phyloP scores from a whole-genome alignment of 2,329 filamentous ascomycete species.

The Penicillium digitatum region DNA sequence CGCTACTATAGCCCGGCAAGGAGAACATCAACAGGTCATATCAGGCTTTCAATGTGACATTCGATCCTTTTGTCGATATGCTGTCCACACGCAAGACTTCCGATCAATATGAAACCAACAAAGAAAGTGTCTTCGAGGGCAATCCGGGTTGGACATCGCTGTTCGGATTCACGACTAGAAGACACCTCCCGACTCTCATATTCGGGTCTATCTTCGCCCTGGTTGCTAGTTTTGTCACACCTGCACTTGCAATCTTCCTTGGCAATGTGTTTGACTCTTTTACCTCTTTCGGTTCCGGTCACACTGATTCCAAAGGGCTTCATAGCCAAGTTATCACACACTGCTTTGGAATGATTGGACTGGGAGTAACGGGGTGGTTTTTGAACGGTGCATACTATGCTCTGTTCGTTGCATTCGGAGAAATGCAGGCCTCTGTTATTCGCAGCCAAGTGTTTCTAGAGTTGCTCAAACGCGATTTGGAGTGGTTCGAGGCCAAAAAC shows the following conservation, averaged over 20 bases:
- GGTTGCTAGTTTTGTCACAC: slow-evolving; percentile 59
- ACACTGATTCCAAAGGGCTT: slow-evolving; percentile 49
- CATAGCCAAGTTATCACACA: slow-evolving; percentile 55
- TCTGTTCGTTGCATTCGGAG: slow-evolving; percentile 73
- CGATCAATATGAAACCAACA: not conserved
- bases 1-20: not conserved
- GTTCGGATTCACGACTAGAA: slow-evolving; percentile 67
- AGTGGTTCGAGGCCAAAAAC: slow-evolving; percentile 73
- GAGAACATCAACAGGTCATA: not conserved
- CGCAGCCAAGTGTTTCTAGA: slow-evolving; percentile 63
- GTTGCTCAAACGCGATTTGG: slow-evolving; percentile 68
- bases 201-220: slow-evolving; percentile 56
- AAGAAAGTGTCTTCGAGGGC: not conserved
- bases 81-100: not conserved
- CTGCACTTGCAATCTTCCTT: slow-evolving; percentile 64
- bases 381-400: slow-evolving; percentile 64
- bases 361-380: slow-evolving; percentile 65
- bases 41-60: not conserved
- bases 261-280: slow-evolving; percentile 73
- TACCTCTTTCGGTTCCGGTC: slow-evolving; percentile 59
- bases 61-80: not conserved
- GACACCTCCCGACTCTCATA: slow-evolving; percentile 55
- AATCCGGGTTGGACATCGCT: slow-evolving; percentile 52
- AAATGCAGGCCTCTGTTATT: slow-evolving; percentile 67
- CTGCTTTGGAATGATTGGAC: slow-evolving; percentile 58